phyloP scores from a whole-genome alignment of 2,329 filamentous ascomycete species.

The Davidsoniella australis region DNA sequence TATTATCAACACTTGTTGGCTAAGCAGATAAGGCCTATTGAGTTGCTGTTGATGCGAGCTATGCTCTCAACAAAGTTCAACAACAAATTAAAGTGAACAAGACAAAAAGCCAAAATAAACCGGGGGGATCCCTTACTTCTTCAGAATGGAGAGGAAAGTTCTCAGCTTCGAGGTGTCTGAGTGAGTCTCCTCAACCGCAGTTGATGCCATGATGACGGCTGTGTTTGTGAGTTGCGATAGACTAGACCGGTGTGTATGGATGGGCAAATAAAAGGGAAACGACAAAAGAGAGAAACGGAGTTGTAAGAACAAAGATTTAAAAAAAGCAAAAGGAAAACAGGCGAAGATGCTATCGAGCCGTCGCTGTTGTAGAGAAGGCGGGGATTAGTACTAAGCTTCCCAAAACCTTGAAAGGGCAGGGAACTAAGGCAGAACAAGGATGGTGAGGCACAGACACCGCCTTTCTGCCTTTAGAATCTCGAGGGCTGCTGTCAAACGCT shows the following conservation, averaged over 20 bases:
- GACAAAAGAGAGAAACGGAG: not conserved
- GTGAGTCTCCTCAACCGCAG: slow-evolving; percentile 9
- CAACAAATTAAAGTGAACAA: not conserved
- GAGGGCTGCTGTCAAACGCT: not conserved
- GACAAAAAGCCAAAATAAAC: not conserved
- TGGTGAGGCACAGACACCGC: slow-evolving; percentile 6
- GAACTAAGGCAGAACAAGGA: not conserved
- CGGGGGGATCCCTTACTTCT: slow-evolving; percentile 10
- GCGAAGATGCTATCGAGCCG: not conserved
- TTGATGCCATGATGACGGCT: slow-evolving; percentile 7
- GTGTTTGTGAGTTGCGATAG: not conserved
- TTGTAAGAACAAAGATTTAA: not conserved
- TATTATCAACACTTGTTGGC: no score
- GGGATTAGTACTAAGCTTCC: not conserved
- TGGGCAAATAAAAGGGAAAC: not conserved
- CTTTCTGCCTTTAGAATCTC: not conserved
- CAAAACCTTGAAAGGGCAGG: slow-evolving; percentile 2
- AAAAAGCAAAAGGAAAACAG: slow-evolving; percentile 1
- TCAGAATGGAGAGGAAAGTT: slow-evolving; percentile 11
- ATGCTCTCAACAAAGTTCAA: not conserved
- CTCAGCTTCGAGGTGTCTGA: slow-evolving; percentile 10
- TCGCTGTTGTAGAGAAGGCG: not conserved
- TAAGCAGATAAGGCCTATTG: no score
- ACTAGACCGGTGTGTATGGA: not conserved
- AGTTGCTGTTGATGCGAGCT: no score